A percentile compares a stretch with the other conserved stretches of the same genome.
Evolutionary conservation across 129 eudicot species (phyloP).

Genomic region (Ambrosia artemisiifolia): DNA sequence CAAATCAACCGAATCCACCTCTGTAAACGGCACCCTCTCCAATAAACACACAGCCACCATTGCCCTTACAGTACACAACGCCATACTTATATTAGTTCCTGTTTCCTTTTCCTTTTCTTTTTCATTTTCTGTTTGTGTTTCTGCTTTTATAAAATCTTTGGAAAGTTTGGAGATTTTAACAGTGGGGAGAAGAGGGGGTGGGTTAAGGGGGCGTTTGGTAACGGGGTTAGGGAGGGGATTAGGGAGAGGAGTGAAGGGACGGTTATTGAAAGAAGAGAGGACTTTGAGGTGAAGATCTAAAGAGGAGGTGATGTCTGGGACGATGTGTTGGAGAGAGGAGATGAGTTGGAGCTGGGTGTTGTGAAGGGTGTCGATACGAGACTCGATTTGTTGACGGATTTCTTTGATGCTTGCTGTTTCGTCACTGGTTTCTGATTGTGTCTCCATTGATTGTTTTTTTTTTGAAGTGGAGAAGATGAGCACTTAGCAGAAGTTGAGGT

Average conservation of each 20-base stretch:
- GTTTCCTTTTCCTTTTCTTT: conserved; percentile 1
- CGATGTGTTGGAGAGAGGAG: conserved; percentile 62
- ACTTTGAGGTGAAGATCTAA: conserved; percentile 75
- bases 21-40: conserved; percentile 77
- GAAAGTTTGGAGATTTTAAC: conserved; percentile 28
- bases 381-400: conserved; percentile 54
- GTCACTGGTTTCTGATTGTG: conserved; percentile 38
- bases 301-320: conserved; percentile 74
- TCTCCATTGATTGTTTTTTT: conserved; percentile 40
- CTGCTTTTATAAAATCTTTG: conserved; percentile 11
- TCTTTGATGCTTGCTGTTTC: conserved; percentile 52
- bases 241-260: conserved; percentile 68
- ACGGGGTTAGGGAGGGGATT: conserved; percentile 52
- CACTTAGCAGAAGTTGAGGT: neutral
- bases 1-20: conserved; percentile 71
- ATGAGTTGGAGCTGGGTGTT: conserved; percentile 67
- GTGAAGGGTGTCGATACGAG: conserved; percentile 61
- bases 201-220: conserved; percentile 24
- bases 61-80: conserved; percentile 62
- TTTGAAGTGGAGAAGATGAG: neutral
- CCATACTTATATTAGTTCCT: neutral
- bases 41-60: conserved; percentile 82
- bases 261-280: conserved; percentile 59
- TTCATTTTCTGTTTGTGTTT: conserved; percentile 34
- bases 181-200: conserved; percentile 24